phyloP scores from a whole-genome alignment of 371 early-diverging fungal genomes.

The Catenaria anguillulae region DNA sequence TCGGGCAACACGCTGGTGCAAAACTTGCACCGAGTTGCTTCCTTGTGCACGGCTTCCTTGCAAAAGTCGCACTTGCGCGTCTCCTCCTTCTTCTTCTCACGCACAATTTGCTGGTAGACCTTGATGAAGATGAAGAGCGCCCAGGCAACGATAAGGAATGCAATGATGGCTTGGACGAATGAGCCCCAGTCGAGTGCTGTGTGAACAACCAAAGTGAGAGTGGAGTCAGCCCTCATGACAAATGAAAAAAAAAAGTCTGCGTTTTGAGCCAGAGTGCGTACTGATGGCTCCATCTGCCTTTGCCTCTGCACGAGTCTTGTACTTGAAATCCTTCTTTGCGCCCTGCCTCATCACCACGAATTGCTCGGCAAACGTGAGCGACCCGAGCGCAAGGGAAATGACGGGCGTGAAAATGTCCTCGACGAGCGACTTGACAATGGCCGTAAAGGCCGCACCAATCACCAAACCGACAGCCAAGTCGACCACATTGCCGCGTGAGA shows the following conservation, averaged over 20 bases:
- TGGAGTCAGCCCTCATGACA: background rate
- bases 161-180: background rate
- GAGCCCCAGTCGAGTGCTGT: background rate
- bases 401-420: conserved; percentile 17
- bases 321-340: background rate
- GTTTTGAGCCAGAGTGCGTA: background rate
- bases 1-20: too few species aligned
- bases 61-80: background rate
- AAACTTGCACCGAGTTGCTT: background rate
- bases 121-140: background rate
- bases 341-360: background rate
- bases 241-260: background rate
- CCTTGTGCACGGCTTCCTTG: background rate
- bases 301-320: conserved; percentile 10
- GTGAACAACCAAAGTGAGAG: background rate
- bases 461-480: conserved; percentile 37
- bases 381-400: background rate
- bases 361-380: background rate
- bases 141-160: background rate
- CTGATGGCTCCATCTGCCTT: conserved; percentile 13
- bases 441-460: conserved; percentile 38
- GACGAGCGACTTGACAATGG: conserved; percentile 17
- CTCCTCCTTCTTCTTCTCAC: background rate
- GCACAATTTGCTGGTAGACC: background rate
- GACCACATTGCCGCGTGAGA: conserved; percentile 31